Conservation (phyloP, 306 rosid genomes). For the Sindora glabra region DNA sequence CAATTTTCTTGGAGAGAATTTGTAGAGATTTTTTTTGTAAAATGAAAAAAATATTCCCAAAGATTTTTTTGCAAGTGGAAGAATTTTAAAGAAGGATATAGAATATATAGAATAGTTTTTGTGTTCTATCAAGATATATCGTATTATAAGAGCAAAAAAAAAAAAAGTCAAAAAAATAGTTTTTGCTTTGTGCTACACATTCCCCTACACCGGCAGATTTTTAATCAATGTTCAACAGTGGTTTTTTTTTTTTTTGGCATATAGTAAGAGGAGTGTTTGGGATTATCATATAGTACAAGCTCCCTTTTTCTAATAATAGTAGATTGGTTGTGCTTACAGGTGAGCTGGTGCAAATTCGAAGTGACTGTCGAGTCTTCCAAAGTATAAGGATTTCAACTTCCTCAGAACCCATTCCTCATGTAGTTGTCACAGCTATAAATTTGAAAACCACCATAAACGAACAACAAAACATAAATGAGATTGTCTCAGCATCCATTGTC, state of each 20-base stretch:
- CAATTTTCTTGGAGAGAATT: too few species aligned
- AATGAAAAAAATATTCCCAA: too few species aligned
- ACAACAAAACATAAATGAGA: constrained; percentile 65
- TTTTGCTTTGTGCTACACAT: too few species aligned
- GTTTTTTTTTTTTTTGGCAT: constrained; percentile 4
- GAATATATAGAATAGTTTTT: too few species aligned
- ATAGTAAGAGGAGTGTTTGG: background rate
- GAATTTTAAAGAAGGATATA: too few species aligned
- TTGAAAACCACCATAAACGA: constrained; percentile 73
- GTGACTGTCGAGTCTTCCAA: constrained; percentile 69
- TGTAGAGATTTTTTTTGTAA: too few species aligned
- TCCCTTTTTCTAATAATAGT: constrained; percentile 12
- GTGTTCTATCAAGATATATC: too few species aligned
- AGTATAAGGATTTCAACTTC: constrained; percentile 42
- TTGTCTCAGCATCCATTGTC: constrained; percentile 88
- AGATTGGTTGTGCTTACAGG: constrained; percentile 42
- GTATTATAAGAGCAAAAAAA: too few species aligned
- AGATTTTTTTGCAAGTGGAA: too few species aligned
- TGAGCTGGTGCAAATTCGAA: constrained; percentile 98
- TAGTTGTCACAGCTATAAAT: constrained; percentile 69
- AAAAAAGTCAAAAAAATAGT: too few species aligned
- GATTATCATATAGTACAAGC: background rate
- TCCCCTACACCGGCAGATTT: too few species aligned
- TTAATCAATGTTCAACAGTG: too few species aligned
- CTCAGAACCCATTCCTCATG: constrained; percentile 60